Percentiles rank a stretch among this genome's conserved stretches.
These are phyloP conservation scores for Metschnikowia matae DNA, from an alignment of 805 yeast genomes.

Conservation along the genomic window DNA sequence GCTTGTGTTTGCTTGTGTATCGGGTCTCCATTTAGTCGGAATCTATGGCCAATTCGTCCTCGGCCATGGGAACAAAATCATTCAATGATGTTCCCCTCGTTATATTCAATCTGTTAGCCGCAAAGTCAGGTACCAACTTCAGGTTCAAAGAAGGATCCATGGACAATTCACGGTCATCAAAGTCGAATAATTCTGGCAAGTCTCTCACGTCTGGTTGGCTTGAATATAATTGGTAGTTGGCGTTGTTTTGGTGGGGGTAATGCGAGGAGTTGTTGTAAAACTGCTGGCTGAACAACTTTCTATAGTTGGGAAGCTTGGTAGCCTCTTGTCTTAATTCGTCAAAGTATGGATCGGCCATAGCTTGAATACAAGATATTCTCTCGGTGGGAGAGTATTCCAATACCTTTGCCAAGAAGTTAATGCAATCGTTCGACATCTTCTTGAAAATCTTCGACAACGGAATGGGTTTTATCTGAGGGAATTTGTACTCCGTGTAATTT, in stretches of 20 bases:
- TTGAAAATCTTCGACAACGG: conserved; percentile 67
- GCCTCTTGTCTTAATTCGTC: conserved; percentile 44
- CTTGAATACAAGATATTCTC: conserved; percentile 56
- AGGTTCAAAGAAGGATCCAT: conserved; percentile 39
- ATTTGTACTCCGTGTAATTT: conserved; percentile 93
- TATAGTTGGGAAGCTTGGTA: conserved; percentile 41
- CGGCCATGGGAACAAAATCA: conserved; percentile 37
- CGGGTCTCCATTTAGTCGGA: conserved; percentile 22
- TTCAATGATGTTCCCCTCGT: conserved; percentile 22
- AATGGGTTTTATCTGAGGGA: conserved; percentile 81
- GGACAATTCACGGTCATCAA: conserved; percentile 48
- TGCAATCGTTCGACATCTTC: conserved; percentile 48
- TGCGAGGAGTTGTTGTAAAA: conserved; percentile 25
- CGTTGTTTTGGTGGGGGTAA: conserved; percentile 33
- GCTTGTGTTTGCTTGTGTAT: not conserved
- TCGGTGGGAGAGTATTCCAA: conserved; percentile 67
- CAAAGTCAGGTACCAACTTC: conserved; percentile 42
- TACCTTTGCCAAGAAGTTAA: conserved; percentile 51
- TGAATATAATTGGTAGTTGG: conserved; percentile 38
- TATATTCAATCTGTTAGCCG: conserved; percentile 25
- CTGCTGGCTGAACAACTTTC: conserved; percentile 40
- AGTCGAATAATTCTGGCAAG: conserved; percentile 51
- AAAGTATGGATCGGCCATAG: conserved; percentile 51
- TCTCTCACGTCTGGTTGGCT: conserved; percentile 38
- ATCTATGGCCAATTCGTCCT: conserved; percentile 25